phyloP scores from a whole-genome alignment of 345 rosid species.

The Draba incana region DNA sequence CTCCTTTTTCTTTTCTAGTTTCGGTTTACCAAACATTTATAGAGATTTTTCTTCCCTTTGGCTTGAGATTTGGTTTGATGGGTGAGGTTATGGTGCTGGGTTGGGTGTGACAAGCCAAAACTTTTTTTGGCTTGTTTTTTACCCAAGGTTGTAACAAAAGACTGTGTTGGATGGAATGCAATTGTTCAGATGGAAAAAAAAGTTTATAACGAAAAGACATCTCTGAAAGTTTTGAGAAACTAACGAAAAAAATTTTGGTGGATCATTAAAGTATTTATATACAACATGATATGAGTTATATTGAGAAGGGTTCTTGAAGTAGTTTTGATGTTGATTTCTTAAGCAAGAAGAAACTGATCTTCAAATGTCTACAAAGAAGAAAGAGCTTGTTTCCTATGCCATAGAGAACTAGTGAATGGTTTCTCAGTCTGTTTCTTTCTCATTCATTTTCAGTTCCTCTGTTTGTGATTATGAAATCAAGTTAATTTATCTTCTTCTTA shows the following conservation, averaged over 20 bases:
- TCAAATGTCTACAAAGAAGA: conserved; percentile 58
- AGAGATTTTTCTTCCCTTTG: too few relatives aligned
- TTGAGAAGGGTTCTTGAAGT: conserved; percentile 2
- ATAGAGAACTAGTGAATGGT: conserved; percentile 95
- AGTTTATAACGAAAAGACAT: too few relatives aligned
- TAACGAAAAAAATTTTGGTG: conserved; percentile 19
- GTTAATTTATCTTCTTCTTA: too few relatives aligned
- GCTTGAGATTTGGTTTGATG: too few relatives aligned
- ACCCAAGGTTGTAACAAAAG: too few relatives aligned
- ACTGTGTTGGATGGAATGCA: conserved; percentile 1
- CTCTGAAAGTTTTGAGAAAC: not conserved
- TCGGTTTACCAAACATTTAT: too few relatives aligned
- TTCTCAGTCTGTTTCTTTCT: conserved; percentile 8
- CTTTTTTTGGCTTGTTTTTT: too few relatives aligned
- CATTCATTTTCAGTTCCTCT: not conserved
- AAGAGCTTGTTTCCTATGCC: conserved; percentile 74
- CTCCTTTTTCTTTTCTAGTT: too few relatives aligned
- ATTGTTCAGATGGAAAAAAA: conserved; percentile 10
- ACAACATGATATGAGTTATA: not conserved
- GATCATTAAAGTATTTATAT: too few relatives aligned
- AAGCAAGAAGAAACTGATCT: conserved; percentile 34
- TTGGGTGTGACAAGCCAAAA: too few relatives aligned
- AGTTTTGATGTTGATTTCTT: conserved; percentile 37
- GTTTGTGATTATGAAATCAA: not conserved
- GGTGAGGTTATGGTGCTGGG: too few relatives aligned